These are phyloP conservation scores for Solanum clarkiae DNA, from an alignment of 257 asterid species.

Conservation along the genomic window DNA sequence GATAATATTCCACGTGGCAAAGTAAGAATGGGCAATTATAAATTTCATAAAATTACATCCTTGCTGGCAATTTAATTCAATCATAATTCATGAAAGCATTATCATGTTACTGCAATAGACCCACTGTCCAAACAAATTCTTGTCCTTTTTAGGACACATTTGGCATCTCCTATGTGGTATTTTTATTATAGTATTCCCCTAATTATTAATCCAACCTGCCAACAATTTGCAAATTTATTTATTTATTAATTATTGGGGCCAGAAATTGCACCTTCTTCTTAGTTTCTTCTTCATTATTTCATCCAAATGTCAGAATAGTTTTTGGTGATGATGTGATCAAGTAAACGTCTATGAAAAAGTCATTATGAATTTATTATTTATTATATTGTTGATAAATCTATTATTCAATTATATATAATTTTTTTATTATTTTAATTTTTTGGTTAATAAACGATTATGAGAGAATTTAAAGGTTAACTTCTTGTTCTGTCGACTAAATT, in stretches of 20 bases:
- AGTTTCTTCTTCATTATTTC: background rate
- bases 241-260: background rate
- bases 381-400: background rate
- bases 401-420: background rate
- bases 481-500: too few relatives aligned
- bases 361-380: background rate
- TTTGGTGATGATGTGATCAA: background rate
- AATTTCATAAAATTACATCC: background rate
- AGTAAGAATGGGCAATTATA: background rate
- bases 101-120: slow-evolving; percentile 16
- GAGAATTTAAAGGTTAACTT: too few relatives aligned
- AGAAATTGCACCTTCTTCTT: background rate
- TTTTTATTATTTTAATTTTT: too few relatives aligned
- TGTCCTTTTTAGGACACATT: slow-evolving; percentile 5
- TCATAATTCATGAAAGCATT: slow-evolving; percentile 6
- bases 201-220: background rate
- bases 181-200: background rate
- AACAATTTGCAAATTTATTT: background rate
- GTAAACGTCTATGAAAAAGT: background rate
- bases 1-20: background rate
- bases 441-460: too few relatives aligned
- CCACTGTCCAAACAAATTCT: slow-evolving; percentile 7
- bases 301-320: too few relatives aligned
- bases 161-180: slow-evolving; percentile 11
- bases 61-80: slow-evolving; percentile 5